Conservation (phyloP, 1,284 basidiomycete genomes). For the Caloboletus inedulis region DNA sequence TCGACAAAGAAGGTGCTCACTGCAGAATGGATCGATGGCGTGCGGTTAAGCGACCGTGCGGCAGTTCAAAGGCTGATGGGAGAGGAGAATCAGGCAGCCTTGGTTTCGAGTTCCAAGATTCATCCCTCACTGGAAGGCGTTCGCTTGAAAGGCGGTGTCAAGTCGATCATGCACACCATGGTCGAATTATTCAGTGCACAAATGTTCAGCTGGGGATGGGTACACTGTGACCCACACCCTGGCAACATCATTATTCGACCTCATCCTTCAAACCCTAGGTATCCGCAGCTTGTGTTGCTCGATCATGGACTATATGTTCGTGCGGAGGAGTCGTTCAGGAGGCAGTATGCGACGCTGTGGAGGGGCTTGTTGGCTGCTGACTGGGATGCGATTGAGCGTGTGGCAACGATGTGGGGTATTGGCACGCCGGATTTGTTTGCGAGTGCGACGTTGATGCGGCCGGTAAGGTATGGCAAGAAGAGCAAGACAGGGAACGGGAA, state of each 20-base stretch:
- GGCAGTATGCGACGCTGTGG: constrained; percentile 80
- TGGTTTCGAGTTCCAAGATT: constrained; percentile 2
- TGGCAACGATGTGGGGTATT: constrained; percentile 76
- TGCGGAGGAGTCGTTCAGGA: constrained; percentile 60
- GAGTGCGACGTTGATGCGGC: constrained; percentile 66
- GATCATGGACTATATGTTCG: constrained; percentile 87
- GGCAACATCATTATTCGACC: constrained; percentile 85
- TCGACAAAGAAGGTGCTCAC: constrained; percentile 79
- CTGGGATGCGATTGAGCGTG: constrained; percentile 56
- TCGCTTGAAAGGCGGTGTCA: constrained; percentile 59
- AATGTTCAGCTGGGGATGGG: constrained; percentile 88
- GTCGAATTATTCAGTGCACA: constrained; percentile 79
- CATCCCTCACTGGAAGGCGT: constrained; percentile 25
- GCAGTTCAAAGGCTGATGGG: constrained; percentile 58
- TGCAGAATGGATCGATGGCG: constrained; percentile 85
- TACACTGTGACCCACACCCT: constrained; percentile 77
- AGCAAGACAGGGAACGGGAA: constrained; percentile 18
- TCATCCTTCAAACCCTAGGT: constrained; percentile 49
- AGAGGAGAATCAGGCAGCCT: constrained; percentile 33
- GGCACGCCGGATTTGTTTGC: constrained; percentile 76
- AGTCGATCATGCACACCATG: constrained; percentile 74
- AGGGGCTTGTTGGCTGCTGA: constrained; percentile 72
- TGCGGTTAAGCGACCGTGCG: constrained; percentile 68
- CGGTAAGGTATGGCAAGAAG: constrained; percentile 42
- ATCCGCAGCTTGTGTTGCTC: constrained; percentile 81